Base-by-base conservation (phyloP, 768 basidiomycete genomes). In the Flagelloscypha sp. region DNA sequence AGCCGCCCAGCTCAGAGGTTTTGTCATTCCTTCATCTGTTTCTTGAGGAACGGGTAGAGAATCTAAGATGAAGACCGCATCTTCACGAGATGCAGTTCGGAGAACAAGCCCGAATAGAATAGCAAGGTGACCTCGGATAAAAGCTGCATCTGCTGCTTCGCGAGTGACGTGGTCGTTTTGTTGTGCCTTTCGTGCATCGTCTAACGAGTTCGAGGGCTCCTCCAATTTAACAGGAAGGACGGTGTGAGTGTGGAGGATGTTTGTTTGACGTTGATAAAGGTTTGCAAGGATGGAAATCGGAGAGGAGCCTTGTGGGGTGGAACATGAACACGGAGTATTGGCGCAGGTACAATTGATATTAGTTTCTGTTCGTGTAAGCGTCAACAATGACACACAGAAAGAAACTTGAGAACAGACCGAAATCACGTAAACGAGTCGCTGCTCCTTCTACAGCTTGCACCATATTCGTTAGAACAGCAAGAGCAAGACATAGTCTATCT, bases 391-490 rank as follows among this genome's bases (percentile, higher is more conserved):
- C 25, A 27, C 9, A 27, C 8, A 16, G 28, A 15, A 29, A 35
- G 28, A 20, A 27, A 24, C 13, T 33, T 15, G 7, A 23, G 30
- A 2, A 54, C 76, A 42, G 50, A 83, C 83, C 58, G 24, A 62
- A 69, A 9, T 64, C 59, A 27, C 69, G 64, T 7, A 75, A 52
- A 2, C 60, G 45, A 24, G 63, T 52, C 28, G 72, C 73, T 7
- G 68, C 65, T n/a, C 55, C 60, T 0, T 66, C 63, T n/a, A 66
- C 59, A 5, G 60, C 61, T 48, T 86, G 81, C 0, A 84, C 74
- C 27, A 88, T 59, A 53, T 87, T 88, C 35, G 84, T 84, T 25
- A 88, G 58, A 7, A 88, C 58, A 1, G 79, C 86, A 5, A 89
- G 66, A 5, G 77, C 70, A 18, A 89, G 75, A 52, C 84, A 88